Conservation (phyloP, 768 basidiomycete genomes). For the Macrolepiota fuliginosa region DNA sequence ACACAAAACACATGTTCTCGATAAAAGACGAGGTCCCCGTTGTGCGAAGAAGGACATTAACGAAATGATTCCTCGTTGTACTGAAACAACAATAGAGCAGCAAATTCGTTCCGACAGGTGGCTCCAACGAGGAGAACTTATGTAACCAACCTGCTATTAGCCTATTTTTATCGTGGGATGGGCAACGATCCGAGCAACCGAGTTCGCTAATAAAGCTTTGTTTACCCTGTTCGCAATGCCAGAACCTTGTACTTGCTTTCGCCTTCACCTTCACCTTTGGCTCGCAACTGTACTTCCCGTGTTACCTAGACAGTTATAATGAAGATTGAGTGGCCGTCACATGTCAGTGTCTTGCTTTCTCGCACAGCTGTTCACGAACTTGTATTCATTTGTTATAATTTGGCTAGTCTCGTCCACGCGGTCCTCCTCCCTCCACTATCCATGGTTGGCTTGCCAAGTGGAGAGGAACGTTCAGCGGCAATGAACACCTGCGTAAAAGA, state of each 20-base stretch:
- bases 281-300: constrained; percentile 2
- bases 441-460: constrained; percentile 82
- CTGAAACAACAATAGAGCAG: constrained; percentile 5
- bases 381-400: neutral
- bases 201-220: constrained; percentile 13
- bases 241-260: neutral
- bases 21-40: neutral
- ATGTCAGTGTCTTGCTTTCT: constrained; percentile 24
- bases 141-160: constrained; percentile 7
- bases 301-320: constrained; percentile 24
- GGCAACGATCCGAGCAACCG: constrained; percentile 6
- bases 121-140: constrained; percentile 22
- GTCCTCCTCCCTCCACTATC: constrained; percentile 54
- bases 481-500: constrained; percentile 54
- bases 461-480: constrained; percentile 66
- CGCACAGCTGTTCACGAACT: neutral
- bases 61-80: constrained; percentile 3
- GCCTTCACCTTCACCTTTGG: neutral
- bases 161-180: constrained; percentile 5
- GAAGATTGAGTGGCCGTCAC: constrained; percentile 54
- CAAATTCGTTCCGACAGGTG: neutral
- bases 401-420: constrained; percentile 40
- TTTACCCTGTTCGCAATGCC: neutral
- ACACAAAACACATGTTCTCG: neutral
- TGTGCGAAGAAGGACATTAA: neutral